Conservation (phyloP, 2,329 filamentous ascomycete genomes). For the Xylaria sp. region DNA sequence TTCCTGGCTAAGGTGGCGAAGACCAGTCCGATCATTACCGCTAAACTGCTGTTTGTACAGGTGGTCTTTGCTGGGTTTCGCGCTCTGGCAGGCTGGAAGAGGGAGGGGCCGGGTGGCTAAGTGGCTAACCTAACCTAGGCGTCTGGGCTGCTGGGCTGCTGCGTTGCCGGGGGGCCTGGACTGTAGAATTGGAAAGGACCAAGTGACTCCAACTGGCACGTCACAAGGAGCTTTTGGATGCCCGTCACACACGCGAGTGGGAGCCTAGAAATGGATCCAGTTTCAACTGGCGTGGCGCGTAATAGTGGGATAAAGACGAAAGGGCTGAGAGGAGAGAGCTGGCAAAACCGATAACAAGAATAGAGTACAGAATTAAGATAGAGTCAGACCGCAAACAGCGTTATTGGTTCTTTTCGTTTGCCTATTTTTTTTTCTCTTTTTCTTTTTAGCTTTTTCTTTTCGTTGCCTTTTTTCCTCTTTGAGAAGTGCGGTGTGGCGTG, state of each 20-base stretch:
- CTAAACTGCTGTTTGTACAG: constrained; percentile 29
- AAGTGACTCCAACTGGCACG: constrained; percentile 31
- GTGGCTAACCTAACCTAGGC: too few species aligned
- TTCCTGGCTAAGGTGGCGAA: constrained; percentile 39
- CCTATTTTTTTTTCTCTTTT: constrained; percentile 1
- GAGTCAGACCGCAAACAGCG: constrained; percentile 19
- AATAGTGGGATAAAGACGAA: constrained; percentile 25
- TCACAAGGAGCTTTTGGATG: constrained; percentile 25
- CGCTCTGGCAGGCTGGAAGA: constrained; percentile 6
- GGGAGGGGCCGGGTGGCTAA: constrained; percentile 20
- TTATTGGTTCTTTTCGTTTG: constrained; percentile 7
- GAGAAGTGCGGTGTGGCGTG: constrained; percentile 24
- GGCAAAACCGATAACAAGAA: constrained; percentile 14
- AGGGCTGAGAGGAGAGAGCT: constrained; percentile 23
- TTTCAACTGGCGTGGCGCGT: constrained; percentile 35
- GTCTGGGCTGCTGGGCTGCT: constrained; percentile 18
- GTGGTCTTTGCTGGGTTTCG: constrained; percentile 28
- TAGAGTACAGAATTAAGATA: constrained; percentile 23
- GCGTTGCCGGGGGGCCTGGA: constrained; percentile 26
- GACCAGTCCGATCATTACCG: constrained; percentile 36
- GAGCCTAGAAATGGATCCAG: constrained; percentile 37
- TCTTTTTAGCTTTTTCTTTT: too few species aligned
- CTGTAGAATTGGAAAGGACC: constrained; percentile 18
- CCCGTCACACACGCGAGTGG: constrained; percentile 31
- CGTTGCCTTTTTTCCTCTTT: too few species aligned